Conservation (phyloP, 805 yeast species). For the Candida andamanensis region DNA sequence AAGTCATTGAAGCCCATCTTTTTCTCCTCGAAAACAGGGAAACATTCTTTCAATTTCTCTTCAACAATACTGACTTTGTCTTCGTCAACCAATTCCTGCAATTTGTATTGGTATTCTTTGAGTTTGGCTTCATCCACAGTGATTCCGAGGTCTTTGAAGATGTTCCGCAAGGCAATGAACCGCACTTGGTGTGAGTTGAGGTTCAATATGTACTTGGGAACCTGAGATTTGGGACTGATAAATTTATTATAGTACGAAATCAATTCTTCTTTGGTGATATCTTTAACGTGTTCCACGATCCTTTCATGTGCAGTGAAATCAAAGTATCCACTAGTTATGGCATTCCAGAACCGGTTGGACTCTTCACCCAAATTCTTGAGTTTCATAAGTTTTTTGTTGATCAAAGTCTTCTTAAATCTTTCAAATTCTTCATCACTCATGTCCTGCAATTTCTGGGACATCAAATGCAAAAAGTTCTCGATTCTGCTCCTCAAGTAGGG, state of each 20-base stretch:
- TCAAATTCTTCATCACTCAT: slow-evolving; percentile 62
- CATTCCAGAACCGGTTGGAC: slow-evolving; percentile 55
- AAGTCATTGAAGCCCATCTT: slow-evolving; percentile 6
- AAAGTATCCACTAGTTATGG: slow-evolving; percentile 71
- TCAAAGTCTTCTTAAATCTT: slow-evolving; percentile 64
- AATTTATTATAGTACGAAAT: slow-evolving; percentile 46
- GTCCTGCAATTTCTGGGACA: slow-evolving; percentile 39
- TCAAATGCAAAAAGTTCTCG: slow-evolving; percentile 52
- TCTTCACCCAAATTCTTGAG: slow-evolving; percentile 79
- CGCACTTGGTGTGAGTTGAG: slow-evolving; percentile 11
- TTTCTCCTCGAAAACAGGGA: slow-evolving; percentile 6
- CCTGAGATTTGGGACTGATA: slow-evolving; percentile 21
- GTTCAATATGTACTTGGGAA: slow-evolving; percentile 51
- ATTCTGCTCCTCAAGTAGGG: slow-evolving; percentile 74
- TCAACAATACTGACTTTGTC: slow-evolving; percentile 2
- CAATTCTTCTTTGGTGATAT: slow-evolving; percentile 53
- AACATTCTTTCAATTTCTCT: slow-evolving; percentile 2
- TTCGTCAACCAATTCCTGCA: slow-evolving; percentile 3
- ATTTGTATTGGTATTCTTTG: slow-evolving; percentile 2
- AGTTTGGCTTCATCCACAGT: slow-evolving; percentile 1
- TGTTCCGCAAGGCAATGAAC: slow-evolving; percentile 7
- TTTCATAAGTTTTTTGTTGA: slow-evolving; percentile 61
- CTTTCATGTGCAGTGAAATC: slow-evolving; percentile 59
- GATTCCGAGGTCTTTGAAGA: slow-evolving; percentile 2
- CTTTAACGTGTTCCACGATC: slow-evolving; percentile 53